phyloP scores from a whole-genome alignment of 106 monocot species.

The Amphibolis antarctica region DNA sequence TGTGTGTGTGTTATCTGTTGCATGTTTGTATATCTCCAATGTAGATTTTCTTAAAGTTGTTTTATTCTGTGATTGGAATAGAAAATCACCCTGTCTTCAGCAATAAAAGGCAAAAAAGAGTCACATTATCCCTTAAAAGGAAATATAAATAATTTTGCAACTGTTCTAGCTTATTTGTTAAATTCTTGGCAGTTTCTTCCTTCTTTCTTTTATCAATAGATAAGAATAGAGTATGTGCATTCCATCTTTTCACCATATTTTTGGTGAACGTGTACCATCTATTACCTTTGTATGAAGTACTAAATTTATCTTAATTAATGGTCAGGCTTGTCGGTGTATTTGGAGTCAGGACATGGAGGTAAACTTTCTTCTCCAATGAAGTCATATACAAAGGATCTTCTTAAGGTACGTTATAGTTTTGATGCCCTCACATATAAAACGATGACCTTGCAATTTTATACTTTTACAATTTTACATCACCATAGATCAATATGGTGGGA shows the following conservation, averaged over 20 bases:
- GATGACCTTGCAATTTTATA: not conserved
- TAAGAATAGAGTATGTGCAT: not conserved
- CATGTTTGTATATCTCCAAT: too few species aligned
- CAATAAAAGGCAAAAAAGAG: too few species aligned
- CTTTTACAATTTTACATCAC: not conserved
- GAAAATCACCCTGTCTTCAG: too few species aligned
- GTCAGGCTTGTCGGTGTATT: conserved; percentile 60
- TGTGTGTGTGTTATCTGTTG: too few species aligned
- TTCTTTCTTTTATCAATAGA: too few species aligned
- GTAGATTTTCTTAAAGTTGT: not conserved
- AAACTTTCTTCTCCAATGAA: conserved; percentile 49
- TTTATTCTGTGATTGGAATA: not conserved
- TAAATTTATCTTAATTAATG: not conserved
- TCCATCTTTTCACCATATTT: not conserved
- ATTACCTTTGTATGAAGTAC: not conserved
- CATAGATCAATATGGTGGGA: conserved; percentile 75
- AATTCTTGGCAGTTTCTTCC: too few species aligned
- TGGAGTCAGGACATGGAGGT: conserved; percentile 65
- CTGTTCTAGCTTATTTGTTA: too few species aligned
- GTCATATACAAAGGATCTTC: conserved; percentile 68
- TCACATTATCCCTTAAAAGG: too few species aligned
- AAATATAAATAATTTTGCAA: too few species aligned
- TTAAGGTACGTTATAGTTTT: conserved; percentile 39
- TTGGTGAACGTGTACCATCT: not conserved
- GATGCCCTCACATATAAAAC: not conserved